Evolutionary conservation across 495 filamentous ascomycete genomes (phyloP).

Genomic region (Talaromyces wortmannii): DNA sequence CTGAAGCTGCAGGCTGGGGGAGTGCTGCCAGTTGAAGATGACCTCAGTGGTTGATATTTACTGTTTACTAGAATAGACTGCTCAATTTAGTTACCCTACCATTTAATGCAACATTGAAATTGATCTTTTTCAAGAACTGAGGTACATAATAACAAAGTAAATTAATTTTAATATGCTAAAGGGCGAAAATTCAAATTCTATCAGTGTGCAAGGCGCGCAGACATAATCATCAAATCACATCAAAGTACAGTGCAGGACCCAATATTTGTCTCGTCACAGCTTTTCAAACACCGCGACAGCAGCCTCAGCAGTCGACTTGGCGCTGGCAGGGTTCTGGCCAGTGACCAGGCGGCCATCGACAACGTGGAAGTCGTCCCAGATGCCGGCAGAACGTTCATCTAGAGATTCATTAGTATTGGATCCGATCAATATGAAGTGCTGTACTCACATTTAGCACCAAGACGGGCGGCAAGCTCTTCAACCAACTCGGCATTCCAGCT

Average conservation of each 20-base stretch:
- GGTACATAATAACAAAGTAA: not conserved
- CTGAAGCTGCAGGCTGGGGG: slow-evolving; percentile 52
- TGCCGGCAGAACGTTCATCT: slow-evolving; percentile 29
- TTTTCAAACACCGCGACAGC: slow-evolving; percentile 35
- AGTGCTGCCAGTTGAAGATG: slow-evolving; percentile 57
- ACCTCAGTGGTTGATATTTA: slow-evolving; percentile 6
- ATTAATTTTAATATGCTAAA: not conserved
- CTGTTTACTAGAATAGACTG: not conserved
- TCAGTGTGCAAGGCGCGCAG: not conserved
- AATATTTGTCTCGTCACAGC: slow-evolving; percentile 10
- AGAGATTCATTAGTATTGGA: not conserved
- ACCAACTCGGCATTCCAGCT: slow-evolving; percentile 28
- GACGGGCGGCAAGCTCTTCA: slow-evolving; percentile 22
- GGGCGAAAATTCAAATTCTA: not conserved
- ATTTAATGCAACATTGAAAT: not conserved
- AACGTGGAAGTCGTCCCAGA: slow-evolving; percentile 41
- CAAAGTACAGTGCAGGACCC: not conserved
- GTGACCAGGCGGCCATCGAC: slow-evolving; percentile 56
- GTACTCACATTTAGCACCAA: slow-evolving; percentile 32
- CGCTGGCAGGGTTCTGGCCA: slow-evolving; percentile 64
- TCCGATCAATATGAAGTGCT: not conserved
- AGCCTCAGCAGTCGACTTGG: slow-evolving; percentile 37
- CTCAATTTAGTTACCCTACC: not conserved
- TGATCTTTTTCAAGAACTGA: not conserved
- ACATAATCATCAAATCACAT: not conserved